Base-by-base conservation (phyloP, 495 filamentous ascomycete species). In the Lepraria neglecta region DNA sequence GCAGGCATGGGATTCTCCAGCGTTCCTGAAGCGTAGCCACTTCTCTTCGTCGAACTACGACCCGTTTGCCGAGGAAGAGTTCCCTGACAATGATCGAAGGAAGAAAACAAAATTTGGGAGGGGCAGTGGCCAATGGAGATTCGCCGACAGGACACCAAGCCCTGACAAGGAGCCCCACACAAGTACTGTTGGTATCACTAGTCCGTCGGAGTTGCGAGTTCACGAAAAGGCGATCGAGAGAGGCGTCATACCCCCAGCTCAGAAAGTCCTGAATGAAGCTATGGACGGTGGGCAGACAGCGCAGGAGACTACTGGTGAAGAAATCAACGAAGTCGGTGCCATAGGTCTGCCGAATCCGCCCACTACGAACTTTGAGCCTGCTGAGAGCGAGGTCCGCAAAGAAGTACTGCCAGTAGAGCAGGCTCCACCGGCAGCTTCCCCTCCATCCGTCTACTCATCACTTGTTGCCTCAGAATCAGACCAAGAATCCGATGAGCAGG, bases 21-120 rank as follows among this genome's bases (percentile, higher is more conserved):
- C 87, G 9, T 94, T 95, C 63, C 65, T 89, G 21, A 89, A 84
- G 65, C 77, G 85, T 28, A 74, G 78, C 19, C 78, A 86, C 1
- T 70, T 85, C 0, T 77, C 84, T 24, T 79, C 84, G 62, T 77
- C 79, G 11, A 74, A 73, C 14, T 81, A 82, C 60, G 83, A 89
- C 65, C 84, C 87, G 17, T 91, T 95, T 58, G 78, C 76, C 7
- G 85, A 91, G 38, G 84, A 90, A 35, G 85, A 84, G 0, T 77
- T 71, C 61, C 74, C 84, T 27, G 81, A 77, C 19, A 83, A 81
- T 11, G 86, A 79, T 59, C 84, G 85, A 33, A 83, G 79, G 38
- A 96, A 95, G 74, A 81, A 83, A 50, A 80, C 84, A 6, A 83
- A 84, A 56, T 94, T 95, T 68, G 87, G 85, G 46, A 80, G 84